Evolutionary conservation across 1,284 basidiomycete genomes (phyloP), one percentile per base, ranked within the genome.

Genomic region (Puccinia hordei): DNA sequence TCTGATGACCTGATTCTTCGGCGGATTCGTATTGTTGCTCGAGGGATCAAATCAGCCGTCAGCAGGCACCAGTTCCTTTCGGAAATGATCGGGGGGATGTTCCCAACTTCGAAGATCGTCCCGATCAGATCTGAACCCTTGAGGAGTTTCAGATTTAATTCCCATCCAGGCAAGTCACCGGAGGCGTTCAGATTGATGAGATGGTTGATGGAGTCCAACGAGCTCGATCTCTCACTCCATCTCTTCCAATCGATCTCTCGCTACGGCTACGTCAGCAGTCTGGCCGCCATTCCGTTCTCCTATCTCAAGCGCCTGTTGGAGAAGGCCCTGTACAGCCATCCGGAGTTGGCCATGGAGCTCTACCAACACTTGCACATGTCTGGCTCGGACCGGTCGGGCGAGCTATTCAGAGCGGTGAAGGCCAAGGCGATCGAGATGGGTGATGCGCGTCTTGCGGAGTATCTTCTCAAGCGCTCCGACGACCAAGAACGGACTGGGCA

Each of bases 211-310:
- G 38, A 69, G 15, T 80, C 53, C 66, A 61, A 80, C 69, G 77
- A 80, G 51, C 61, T 57, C 30, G 55, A 73, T 46, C 59, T 80
- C 41, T 53, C 77, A 19, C 55, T 80, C 9, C 66, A 41, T 24
- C 51, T 79, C 35, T 79, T 79, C 69, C 76, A 79, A 38, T 79
- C 76, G 10, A 79, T 79, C 63, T 80, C 68, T 33, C 46, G 77
- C 12, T 73, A 72, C 55, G 77, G 77, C 24, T 80, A 80, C 44
- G 53, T 80, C 22, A 63, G 53, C 55, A 80, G 77, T 63, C 57
- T 80, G 3, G 38, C 53, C 6, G 68, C 68, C 12, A 57, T 80
- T 19, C 77, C 77, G 41, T 55, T 38, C 38, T n/a, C 24, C 10
- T 35, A 72, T 61, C n/a, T 80, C 30, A 72, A 63, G 33, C 51